Percentiles rank a stretch among this genome's conserved stretches.
Evolutionary conservation across 2,329 filamentous ascomycete genomes (phyloP).

Genomic region (Exophiala sideris): DNA sequence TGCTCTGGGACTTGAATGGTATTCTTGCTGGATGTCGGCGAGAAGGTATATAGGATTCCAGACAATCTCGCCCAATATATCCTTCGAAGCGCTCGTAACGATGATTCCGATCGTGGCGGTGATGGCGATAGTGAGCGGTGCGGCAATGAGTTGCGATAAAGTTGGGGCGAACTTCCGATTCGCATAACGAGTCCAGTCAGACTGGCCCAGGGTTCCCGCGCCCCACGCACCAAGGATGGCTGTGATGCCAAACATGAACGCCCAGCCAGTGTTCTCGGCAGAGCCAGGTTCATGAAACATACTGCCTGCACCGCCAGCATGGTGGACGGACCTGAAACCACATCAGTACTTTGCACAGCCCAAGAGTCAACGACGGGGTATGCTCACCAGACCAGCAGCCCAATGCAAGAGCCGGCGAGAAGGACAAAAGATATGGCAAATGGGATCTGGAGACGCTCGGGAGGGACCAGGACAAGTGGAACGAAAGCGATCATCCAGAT

Average conservation of each 20-base stretch:
- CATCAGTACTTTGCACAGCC: not conserved
- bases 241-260: slow-evolving; percentile 30
- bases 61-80: slow-evolving; percentile 33
- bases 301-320: slow-evolving; percentile 24
- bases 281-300: slow-evolving; percentile 24
- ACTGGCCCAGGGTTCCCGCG: slow-evolving; percentile 29
- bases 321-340: slow-evolving; percentile 20
- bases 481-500: slow-evolving; percentile 29
- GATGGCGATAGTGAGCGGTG: slow-evolving; percentile 37
- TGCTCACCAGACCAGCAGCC: slow-evolving; percentile 23
- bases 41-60: slow-evolving; percentile 42
- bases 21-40: slow-evolving; percentile 33
- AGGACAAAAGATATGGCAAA: slow-evolving; percentile 29
- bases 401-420: slow-evolving; percentile 25
- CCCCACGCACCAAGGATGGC: slow-evolving; percentile 30
- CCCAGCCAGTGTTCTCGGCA: slow-evolving; percentile 23
- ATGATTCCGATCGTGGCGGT: slow-evolving; percentile 39
- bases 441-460: slow-evolving; percentile 28
- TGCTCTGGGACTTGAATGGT: slow-evolving; percentile 34
- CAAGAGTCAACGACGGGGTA: not conserved
- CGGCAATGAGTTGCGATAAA: slow-evolving; percentile 30
- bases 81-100: slow-evolving; percentile 35
- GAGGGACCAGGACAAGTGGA: slow-evolving; percentile 25
- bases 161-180: slow-evolving; percentile 29
- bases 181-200: slow-evolving; percentile 31